phyloP scores from a whole-genome alignment of 768 basidiomycete species.

The Boletus reticulatus region DNA sequence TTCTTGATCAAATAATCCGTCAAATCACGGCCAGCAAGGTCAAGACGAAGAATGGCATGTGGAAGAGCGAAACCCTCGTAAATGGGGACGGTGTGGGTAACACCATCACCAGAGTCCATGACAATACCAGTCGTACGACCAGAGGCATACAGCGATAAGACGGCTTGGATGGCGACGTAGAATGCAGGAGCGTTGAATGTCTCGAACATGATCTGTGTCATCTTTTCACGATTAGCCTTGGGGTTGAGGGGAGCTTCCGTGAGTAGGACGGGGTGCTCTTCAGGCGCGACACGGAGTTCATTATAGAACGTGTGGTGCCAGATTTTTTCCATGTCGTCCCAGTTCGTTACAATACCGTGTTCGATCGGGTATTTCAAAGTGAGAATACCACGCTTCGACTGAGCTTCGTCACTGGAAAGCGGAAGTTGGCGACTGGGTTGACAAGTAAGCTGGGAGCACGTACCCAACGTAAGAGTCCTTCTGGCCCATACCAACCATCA shows the following conservation, averaged over 20 bases:
- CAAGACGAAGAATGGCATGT: conserved; percentile 90
- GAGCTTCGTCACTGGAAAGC: conserved; percentile 73
- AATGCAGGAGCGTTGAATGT: conserved; percentile 75
- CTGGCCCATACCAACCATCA: conserved; percentile 97
- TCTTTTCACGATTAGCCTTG: conserved; percentile 71
- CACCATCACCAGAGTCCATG: conserved; percentile 95
- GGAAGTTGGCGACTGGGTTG: conserved; percentile 13
- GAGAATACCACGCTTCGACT: conserved; percentile 93
- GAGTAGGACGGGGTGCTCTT: conserved; percentile 71
- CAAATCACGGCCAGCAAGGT: conserved; percentile 90
- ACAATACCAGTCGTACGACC: conserved; percentile 96
- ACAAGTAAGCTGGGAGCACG: conserved; percentile 1
- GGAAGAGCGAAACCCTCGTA: conserved; percentile 94
- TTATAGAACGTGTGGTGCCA: conserved; percentile 98
- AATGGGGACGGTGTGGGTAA: conserved; percentile 94
- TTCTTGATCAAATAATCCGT: conserved; percentile 84
- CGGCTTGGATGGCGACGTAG: conserved; percentile 74
- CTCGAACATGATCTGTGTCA: conserved; percentile 81
- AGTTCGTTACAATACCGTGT: conserved; percentile 95
- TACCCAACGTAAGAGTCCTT: conserved; percentile 97
- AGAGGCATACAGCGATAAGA: conserved; percentile 82
- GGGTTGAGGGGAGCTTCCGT: conserved; percentile 75
- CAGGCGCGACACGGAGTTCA: conserved; percentile 74
- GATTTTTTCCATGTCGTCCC: conserved; percentile 99
- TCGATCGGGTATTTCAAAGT: conserved; percentile 92